These are phyloP conservation scores for Populus pruinosa DNA, from an alignment of 345 rosid genomes.

Conservation along the genomic window DNA sequence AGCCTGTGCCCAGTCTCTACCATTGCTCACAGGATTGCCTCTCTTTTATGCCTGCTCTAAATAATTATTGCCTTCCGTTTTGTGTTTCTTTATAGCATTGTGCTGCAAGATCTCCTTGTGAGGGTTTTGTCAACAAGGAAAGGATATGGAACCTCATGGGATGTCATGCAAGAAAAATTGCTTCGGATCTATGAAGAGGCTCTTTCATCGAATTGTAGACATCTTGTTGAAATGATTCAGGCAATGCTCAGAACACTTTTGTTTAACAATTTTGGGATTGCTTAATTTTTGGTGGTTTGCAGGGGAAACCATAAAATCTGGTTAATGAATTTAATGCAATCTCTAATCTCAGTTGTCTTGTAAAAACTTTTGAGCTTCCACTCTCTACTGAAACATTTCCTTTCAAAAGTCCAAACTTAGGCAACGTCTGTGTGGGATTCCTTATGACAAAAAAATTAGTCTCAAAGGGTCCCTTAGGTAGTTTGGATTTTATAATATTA, in stretches of 20 bases:
- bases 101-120: slow-evolving; percentile 68
- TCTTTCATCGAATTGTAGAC: slow-evolving; percentile 59
- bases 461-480: neutral
- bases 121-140: slow-evolving; percentile 59
- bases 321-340: neutral
- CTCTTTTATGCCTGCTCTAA: neutral
- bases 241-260: slow-evolving; percentile 34
- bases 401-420: neutral
- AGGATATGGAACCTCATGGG: slow-evolving; percentile 57
- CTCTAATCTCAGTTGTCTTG: neutral
- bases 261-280: no score
- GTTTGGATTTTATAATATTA: neutral
- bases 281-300: neutral
- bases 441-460: neutral
- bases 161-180: slow-evolving; percentile 53
- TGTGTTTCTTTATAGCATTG: slow-evolving; percentile 44
- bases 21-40: neutral
- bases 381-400: neutral
- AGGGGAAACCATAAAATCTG: neutral
- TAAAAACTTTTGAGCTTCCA: neutral
- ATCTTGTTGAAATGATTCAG: slow-evolving; percentile 72
- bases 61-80: slow-evolving; percentile 17
- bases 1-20: neutral
- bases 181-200: slow-evolving; percentile 63
- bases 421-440: neutral